These are phyloP conservation scores for Hypoxylon fragiforme DNA, from an alignment of 495 filamentous ascomycete genomes.

Conservation along the genomic window DNA sequence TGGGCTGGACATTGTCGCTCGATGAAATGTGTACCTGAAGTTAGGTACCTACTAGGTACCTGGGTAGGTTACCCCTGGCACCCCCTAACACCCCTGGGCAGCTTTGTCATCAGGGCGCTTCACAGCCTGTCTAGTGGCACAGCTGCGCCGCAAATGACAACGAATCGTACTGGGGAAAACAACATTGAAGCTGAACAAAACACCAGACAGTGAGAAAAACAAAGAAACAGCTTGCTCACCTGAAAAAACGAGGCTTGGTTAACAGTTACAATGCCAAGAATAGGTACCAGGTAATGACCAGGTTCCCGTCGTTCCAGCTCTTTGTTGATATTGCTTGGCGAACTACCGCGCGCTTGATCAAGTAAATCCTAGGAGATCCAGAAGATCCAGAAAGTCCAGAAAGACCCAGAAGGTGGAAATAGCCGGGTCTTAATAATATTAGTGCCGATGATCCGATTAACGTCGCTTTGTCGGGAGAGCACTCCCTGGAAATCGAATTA, in stretches of 20 bases:
- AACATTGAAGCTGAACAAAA: conserved; percentile 9
- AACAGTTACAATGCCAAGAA: conserved; percentile 25
- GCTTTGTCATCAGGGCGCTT: conserved; percentile 17
- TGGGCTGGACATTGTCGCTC: conserved; percentile 25
- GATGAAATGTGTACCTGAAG: neutral
- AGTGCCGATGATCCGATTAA: conserved; percentile 25
- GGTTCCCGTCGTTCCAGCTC: conserved; percentile 16
- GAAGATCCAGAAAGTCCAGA: neutral
- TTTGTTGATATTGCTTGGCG: conserved; percentile 30
- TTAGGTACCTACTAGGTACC: neutral
- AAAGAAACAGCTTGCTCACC: conserved; percentile 18
- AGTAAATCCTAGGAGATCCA: neutral
- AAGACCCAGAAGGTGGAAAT: conserved; percentile 12
- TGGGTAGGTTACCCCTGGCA: too few species aligned
- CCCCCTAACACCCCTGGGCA: conserved; percentile 14
- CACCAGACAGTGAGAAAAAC: neutral
- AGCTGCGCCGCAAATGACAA: conserved; percentile 32
- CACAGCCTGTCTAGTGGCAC: conserved; percentile 2
- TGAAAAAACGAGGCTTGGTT: conserved; percentile 25
- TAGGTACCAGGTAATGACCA: conserved; percentile 7
- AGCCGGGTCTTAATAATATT: conserved; percentile 17
- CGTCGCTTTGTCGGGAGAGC: conserved; percentile 2
- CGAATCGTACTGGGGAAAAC: too few species aligned
- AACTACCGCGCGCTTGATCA: conserved; percentile 31
- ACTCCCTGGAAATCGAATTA: neutral